These are phyloP conservation scores for Quercus tomentella DNA, from an alignment of 331 rosid genomes.

Conservation along the genomic window DNA sequence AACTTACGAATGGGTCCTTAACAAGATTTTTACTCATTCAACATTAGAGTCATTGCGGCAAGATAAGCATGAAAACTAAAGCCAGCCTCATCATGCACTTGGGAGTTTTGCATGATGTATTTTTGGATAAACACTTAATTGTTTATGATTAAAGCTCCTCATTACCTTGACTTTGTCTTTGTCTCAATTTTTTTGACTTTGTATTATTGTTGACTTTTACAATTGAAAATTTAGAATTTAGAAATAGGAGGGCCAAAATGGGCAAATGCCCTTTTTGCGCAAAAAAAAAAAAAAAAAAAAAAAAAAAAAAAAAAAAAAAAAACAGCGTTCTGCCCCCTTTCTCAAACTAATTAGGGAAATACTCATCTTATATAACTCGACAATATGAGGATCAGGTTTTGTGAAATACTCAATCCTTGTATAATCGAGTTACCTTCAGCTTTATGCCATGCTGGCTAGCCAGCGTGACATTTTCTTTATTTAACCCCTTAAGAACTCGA, in stretches of 20 bases:
- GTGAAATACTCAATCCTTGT: too few relatives aligned
- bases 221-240: background rate
- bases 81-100: too few relatives aligned
- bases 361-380: fast-evolving
- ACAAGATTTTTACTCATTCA: background rate
- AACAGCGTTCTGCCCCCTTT: too few relatives aligned
- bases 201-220: background rate
- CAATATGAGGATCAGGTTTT: too few relatives aligned
- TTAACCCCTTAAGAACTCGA: too few relatives aligned
- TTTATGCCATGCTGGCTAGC: too few relatives aligned
- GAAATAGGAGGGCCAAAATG: background rate
- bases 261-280: fast-evolving
- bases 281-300: too few relatives aligned
- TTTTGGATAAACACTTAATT: background rate
- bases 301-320: too few relatives aligned
- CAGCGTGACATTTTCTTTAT: too few relatives aligned
- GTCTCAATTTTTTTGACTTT: constrained; percentile 2
- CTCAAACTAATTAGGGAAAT: too few relatives aligned
- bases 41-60: background rate
- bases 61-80: too few relatives aligned
- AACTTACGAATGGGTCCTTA: background rate
- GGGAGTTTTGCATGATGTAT: background rate
- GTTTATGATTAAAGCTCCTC: background rate
- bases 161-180: constrained; percentile 23
- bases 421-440: too few relatives aligned